Evolutionary conservation across 257 asterid species (phyloP).

Genomic region (Solanum infundibuliforme): DNA sequence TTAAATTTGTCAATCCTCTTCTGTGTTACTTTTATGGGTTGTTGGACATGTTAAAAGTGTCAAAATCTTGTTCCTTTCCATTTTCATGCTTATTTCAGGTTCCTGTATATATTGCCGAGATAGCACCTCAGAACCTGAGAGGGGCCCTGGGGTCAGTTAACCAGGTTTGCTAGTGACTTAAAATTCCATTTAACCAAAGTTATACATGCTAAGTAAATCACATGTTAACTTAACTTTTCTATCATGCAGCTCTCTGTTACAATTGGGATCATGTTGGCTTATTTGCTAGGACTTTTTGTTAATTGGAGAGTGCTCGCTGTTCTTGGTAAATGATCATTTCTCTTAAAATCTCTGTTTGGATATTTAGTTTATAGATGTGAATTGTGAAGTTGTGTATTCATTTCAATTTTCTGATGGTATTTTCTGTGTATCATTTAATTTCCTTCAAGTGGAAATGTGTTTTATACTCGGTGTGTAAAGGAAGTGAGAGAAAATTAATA

Average conservation of each 20-base stretch:
- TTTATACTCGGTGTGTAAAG: neutral
- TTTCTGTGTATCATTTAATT: neutral
- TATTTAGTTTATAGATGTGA: neutral
- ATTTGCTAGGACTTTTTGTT: conserved; percentile 69
- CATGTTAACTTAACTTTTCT: neutral
- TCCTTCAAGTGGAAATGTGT: neutral
- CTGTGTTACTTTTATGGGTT: neutral
- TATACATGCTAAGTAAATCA: neutral
- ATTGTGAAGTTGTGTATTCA: neutral
- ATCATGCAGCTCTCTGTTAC: conserved; percentile 76
- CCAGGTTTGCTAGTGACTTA: conserved; percentile 39
- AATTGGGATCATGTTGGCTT: conserved; percentile 76
- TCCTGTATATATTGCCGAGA: conserved; percentile 92
- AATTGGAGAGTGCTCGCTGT: conserved; percentile 87
- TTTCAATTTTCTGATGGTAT: neutral
- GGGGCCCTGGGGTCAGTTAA: conserved; percentile 83
- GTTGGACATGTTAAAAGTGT: neutral
- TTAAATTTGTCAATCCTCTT: neutral
- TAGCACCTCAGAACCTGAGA: conserved; percentile 82
- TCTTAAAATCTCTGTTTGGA: neutral
- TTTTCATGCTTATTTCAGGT: conserved; percentile 36
- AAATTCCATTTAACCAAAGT: neutral
- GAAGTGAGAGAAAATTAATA: neutral
- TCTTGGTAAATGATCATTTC: conserved; percentile 43
- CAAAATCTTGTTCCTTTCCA: neutral